phyloP scores from a whole-genome alignment of 305 asterid species.

The Solanum chacoense region DNA sequence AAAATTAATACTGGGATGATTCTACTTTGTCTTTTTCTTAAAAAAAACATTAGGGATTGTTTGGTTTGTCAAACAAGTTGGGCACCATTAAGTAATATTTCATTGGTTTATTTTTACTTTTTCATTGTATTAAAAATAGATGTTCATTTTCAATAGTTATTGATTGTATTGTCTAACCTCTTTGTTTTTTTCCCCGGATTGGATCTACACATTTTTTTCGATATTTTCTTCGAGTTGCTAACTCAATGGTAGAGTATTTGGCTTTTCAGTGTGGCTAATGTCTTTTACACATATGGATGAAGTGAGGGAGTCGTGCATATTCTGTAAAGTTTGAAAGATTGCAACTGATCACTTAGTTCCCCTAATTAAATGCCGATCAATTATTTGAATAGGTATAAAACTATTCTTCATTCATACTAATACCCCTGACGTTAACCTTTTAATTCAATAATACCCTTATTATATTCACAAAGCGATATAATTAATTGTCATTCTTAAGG shows the following conservation, averaged over 20 bases:
- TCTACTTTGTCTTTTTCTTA: not conserved
- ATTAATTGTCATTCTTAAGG: not conserved
- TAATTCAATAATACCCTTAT: too few relatives aligned
- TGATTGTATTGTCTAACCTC: not conserved
- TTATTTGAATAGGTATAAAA: too few relatives aligned
- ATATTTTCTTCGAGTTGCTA: too few relatives aligned
- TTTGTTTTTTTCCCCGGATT: not conserved
- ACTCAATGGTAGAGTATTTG: not conserved
- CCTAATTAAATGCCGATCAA: too few relatives aligned
- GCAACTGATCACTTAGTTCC: not conserved
- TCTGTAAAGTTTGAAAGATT: not conserved
- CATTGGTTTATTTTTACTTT: not conserved
- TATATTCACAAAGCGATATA: not conserved
- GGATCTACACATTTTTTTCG: not conserved
- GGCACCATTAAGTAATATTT: not conserved
- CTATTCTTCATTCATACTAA: too few relatives aligned
- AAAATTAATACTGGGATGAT: not conserved
- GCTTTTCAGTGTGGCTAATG: not conserved
- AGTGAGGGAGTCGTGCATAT: not conserved
- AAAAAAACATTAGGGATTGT: not conserved
- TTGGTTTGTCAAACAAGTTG: not conserved
- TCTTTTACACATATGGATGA: not conserved
- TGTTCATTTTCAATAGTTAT: not conserved
- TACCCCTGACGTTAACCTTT: too few relatives aligned
- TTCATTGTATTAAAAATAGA: too few relatives aligned